Evolutionary conservation across 2,329 filamentous ascomycete species (phyloP), one percentile per base, ranked within the genome.

Genomic region (Talaromyces sp.): DNA sequence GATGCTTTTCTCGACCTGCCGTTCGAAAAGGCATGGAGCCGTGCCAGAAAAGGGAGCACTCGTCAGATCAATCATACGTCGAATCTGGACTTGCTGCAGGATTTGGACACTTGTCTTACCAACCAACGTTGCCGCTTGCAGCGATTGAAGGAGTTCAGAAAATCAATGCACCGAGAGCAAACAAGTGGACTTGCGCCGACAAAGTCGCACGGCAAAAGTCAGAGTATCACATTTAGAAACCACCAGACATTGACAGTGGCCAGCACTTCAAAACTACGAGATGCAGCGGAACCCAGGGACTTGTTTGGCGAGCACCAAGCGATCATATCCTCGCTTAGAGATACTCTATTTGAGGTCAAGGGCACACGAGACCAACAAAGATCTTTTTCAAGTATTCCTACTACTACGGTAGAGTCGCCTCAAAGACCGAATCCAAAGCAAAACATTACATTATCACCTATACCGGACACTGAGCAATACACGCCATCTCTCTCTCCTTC

Each of bases 21-120:
- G 0, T 95, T 93, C 68, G 85, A 91, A 34, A 82, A 86, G 8
- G 85, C 95, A 0, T 96, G 91, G 91, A 78, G 83, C 5, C 83
- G 86, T 53, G 85, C 92, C 2, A 86, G 89, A 61, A 78, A 85
- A 29, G 88, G 87, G 1, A 72, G 8, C 79, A 82, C 65, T 75
- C 88, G 62, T 75, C 81, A 17, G 83, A 67, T 73, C 43, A 65
- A 45, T 22, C 65, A 58, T 25, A 66, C 68, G 34, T 51, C 70
- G 8, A 70, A 72, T 15, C 66, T 72, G 7, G 76, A 80, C 59
- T 72, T 81, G 7, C 67, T 97, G 22, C 85, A 91, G 67, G 88
- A 93, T 72, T 79, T 97, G 5, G 89, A 94, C 63, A 77, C 78
- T 22, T 85, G 91, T 15, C 86, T 95, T 0, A 80, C 82, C 51